Evolutionary conservation across 2,329 filamentous ascomycete genomes (phyloP).

Genomic region (Hypomyces perniciosus): DNA sequence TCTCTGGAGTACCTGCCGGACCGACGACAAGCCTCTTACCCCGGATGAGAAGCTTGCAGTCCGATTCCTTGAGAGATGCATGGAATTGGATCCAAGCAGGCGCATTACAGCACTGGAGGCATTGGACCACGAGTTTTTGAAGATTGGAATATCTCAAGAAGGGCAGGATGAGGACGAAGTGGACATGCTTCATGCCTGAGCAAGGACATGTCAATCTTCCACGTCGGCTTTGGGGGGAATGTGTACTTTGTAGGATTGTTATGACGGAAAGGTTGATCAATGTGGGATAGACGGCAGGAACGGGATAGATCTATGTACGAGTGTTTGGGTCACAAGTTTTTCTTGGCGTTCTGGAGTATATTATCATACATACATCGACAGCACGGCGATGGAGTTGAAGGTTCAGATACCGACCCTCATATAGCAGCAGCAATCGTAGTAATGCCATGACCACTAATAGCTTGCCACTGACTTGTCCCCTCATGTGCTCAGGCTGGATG

Average conservation of each 20-base stretch:
- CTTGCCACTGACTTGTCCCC: conserved; percentile 1
- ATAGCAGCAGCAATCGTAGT: background rate
- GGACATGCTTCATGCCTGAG: conserved; percentile 37
- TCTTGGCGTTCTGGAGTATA: conserved; percentile 12
- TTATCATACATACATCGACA: conserved; percentile 4
- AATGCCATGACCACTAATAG: background rate
- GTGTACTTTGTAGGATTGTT: background rate
- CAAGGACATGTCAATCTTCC: background rate
- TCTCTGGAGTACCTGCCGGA: conserved; percentile 84
- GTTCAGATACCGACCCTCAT: background rate
- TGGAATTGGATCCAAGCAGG: conserved; percentile 69
- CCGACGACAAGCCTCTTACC: conserved; percentile 51
- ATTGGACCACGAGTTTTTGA: conserved; percentile 64
- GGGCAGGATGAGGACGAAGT: conserved; percentile 49
- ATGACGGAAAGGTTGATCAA: background rate
- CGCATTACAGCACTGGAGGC: conserved; percentile 72
- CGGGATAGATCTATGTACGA: conserved; percentile 4
- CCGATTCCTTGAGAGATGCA: conserved; percentile 62
- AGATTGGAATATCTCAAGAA: conserved; percentile 25
- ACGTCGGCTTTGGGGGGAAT: background rate
- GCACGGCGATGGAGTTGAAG: background rate
- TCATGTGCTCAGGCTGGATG: background rate
- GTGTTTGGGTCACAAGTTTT: background rate
- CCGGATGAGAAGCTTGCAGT: conserved; percentile 67
- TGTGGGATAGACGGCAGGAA: conserved; percentile 1